These are phyloP conservation scores for Eimeria acervulina DNA, from an alignment of 169 alveolate species.

Conservation along the genomic window DNA sequence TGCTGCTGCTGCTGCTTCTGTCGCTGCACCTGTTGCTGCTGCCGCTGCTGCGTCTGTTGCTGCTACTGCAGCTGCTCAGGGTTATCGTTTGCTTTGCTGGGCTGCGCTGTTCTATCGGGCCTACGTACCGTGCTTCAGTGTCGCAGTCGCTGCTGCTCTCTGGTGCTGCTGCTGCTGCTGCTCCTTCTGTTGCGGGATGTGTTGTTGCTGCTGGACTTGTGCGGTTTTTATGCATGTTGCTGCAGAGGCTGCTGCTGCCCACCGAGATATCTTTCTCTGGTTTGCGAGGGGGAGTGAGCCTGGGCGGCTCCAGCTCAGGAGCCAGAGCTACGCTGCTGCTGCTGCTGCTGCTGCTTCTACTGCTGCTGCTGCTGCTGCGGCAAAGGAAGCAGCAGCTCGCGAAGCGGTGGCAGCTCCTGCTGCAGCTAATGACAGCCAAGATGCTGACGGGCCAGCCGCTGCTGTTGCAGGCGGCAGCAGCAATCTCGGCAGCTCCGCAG, in stretches of 20 bases:
- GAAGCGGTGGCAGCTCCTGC: constrained; percentile 21
- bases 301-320: not conserved
- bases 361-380: not conserved
- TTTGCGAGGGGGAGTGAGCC: not conserved
- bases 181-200: not conserved
- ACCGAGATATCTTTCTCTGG: constrained; percentile 32
- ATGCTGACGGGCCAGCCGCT: not conserved
- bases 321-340: not conserved
- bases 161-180: not conserved
- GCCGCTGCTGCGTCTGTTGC: not conserved
- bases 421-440: not conserved
- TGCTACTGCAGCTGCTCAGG: not conserved
- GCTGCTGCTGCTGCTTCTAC: not conserved
- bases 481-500: not conserved
- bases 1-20: constrained; percentile 11
- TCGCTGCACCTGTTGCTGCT: not conserved
- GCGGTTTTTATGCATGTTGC: not conserved
- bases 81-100: not conserved
- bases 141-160: not conserved
- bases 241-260: constrained; percentile 45
- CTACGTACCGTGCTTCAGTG: not conserved
- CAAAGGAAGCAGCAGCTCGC: not conserved
- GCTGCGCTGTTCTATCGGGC: no score
- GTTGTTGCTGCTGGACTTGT: constrained; percentile 7
- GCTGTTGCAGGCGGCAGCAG: constrained; percentile 16